Evolutionary conservation across 345 rosid species (phyloP), one percentile per base, ranked within the genome.

Genomic region (Aquilaria sinensis): DNA sequence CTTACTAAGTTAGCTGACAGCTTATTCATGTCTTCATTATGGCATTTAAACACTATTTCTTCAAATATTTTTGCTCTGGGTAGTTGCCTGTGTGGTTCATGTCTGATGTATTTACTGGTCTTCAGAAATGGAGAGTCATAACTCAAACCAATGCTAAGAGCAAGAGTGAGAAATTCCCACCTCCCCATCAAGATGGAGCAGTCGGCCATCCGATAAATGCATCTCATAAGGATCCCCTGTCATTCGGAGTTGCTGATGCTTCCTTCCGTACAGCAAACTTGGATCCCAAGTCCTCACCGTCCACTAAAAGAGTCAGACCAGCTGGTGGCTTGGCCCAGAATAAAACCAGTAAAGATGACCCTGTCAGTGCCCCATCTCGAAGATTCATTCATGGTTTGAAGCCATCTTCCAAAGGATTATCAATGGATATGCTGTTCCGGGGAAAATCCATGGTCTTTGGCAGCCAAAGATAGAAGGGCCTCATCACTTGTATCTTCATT

Each of bases 111-210:
- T 53, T 29, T 29, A 10, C 43, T 64, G 15, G 31, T 52, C 65
- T 70, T 56, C 78, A 83, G 88, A 78, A 75, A 66, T 75, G 78
- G 80, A 71, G 85, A 70, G 64, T 59, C 9, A 65, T 57, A 48
- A 67, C 83, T 46, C 81, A 83, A 57, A 69, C 77, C 63, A 78
- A 78, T 67, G 86, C 82, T 2, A 85, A 80, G 76, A 85, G 92
- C 81, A 90, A 79, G 74, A 90, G 97, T 41, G 95, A 85, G 84
- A 90, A 84, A 74, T 90, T 90, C 53, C 94, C 94, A 3, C 97
- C 94, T 62, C 92, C 94, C 0, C 97, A 87, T 73, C 86, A 81
- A 73, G 94, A 90, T 49, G 94, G 83, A 65, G 88, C 80, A 48
- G 81, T 84, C 47, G 88, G 90, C 55, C 74, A 83, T 31, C 75